Percentiles rank a stretch among this genome's conserved stretches.
These are phyloP conservation scores for Hymenoscyphus scutula DNA, from an alignment of 2,329 filamentous ascomycete genomes.

Conservation along the genomic window DNA sequence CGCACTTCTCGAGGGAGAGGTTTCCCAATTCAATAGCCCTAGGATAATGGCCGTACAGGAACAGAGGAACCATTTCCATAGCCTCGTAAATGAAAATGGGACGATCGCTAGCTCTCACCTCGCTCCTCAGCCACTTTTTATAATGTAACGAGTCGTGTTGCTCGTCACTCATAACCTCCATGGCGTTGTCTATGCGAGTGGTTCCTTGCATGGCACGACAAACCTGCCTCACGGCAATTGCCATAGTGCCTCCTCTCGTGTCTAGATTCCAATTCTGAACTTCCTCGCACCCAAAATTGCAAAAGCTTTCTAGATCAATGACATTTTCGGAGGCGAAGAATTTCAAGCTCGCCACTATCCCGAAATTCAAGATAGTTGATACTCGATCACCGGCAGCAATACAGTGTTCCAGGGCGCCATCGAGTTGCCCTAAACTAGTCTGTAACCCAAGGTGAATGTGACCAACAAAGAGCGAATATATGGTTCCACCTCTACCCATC, in stretches of 20 bases:
- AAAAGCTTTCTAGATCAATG: slow-evolving; percentile 64
- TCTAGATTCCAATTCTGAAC: slow-evolving; percentile 70
- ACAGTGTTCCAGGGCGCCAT: slow-evolving; percentile 64
- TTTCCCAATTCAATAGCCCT: slow-evolving; percentile 57
- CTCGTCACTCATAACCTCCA: slow-evolving; percentile 64
- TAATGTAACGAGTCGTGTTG: slow-evolving; percentile 59
- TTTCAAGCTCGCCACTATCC: slow-evolving; percentile 62
- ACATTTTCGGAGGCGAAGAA: slow-evolving; percentile 70
- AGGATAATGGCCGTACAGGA: slow-evolving; percentile 62
- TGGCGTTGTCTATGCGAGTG: slow-evolving; percentile 48
- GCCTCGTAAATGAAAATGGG: slow-evolving; percentile 68
- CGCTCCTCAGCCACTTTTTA: slow-evolving; percentile 56
- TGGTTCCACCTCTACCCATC: slow-evolving; percentile 64
- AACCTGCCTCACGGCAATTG: slow-evolving; percentile 65
- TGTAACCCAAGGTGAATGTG: slow-evolving; percentile 65
- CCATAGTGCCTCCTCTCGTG: slow-evolving; percentile 66
- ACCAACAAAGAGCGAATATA: slow-evolving; percentile 67
- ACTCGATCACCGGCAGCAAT: slow-evolving; percentile 68
- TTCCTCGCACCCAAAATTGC: slow-evolving; percentile 71
- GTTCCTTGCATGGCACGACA: slow-evolving; percentile 73
- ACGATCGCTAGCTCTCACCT: slow-evolving; percentile 55
- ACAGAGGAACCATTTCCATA: slow-evolving; percentile 61
- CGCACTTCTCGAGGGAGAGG: slow-evolving; percentile 45
- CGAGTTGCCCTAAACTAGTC: slow-evolving; percentile 57
- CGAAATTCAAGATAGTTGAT: slow-evolving; percentile 69